These are phyloP conservation scores for Penicillium robsamsonii DNA, from an alignment of 495 filamentous ascomycete genomes.

Conservation along the genomic window DNA sequence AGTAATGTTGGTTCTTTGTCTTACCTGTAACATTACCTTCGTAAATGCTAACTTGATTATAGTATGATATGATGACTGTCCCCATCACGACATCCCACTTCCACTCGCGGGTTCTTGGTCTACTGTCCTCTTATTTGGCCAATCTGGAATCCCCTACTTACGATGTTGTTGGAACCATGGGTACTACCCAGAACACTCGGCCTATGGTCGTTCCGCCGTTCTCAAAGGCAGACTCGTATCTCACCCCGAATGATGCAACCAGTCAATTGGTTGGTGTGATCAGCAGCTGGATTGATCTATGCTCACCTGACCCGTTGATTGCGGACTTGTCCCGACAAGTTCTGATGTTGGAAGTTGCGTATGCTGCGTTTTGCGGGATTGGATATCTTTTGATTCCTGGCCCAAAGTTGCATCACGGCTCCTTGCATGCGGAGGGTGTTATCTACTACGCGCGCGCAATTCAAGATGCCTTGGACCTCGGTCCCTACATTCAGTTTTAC, in stretches of 20 bases:
- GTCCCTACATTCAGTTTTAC: constrained; percentile 73
- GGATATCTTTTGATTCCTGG: constrained; percentile 78
- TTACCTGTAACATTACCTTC: neutral
- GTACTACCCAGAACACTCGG: constrained; percentile 37
- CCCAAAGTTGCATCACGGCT: constrained; percentile 56
- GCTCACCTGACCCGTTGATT: constrained; percentile 76
- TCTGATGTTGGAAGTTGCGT: constrained; percentile 83
- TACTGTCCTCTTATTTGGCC: constrained; percentile 58
- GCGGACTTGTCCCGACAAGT: constrained; percentile 84
- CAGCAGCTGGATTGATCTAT: constrained; percentile 88
- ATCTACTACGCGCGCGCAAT: constrained; percentile 82
- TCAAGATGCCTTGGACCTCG: constrained; percentile 70
- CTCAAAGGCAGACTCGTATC: constrained; percentile 66
- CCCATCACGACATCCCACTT: constrained; percentile 85
- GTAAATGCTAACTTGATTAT: constrained; percentile 12
- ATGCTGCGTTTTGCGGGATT: constrained; percentile 91
- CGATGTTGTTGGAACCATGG: constrained; percentile 37
- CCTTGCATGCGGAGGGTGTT: constrained; percentile 45
- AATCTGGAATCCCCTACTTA: constrained; percentile 29
- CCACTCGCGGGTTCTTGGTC: constrained; percentile 66
- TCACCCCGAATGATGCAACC: constrained; percentile 70
- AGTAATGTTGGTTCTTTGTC: constrained; percentile 41
- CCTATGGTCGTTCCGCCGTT: constrained; percentile 67
- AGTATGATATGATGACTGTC: constrained; percentile 93
- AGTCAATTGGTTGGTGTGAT: constrained; percentile 68